phyloP scores from a whole-genome alignment of 2,329 filamentous ascomycete genomes.

The Fusarium setosum region DNA sequence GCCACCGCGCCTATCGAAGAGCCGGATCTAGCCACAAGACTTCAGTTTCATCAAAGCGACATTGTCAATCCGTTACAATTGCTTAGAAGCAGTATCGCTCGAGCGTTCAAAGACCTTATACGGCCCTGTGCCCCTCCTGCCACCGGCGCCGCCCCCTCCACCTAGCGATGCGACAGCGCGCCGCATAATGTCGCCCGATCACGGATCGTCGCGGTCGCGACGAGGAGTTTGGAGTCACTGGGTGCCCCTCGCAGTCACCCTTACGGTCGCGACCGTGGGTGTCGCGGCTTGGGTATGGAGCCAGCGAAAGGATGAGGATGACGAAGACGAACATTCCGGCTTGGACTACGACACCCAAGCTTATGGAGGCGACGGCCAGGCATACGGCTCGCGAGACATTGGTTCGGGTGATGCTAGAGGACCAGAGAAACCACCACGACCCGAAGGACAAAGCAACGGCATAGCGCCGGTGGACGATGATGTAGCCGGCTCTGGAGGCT shows the following conservation, averaged over 20 bases:
- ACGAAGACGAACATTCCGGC: constrained; percentile 63
- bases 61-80: constrained; percentile 22
- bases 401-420: constrained; percentile 48
- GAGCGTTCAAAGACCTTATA: constrained; percentile 9
- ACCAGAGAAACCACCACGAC: constrained; percentile 52
- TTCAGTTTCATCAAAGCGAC: constrained; percentile 25
- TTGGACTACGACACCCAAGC: constrained; percentile 61
- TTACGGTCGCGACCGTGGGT: constrained; percentile 87
- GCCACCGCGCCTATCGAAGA: constrained; percentile 43
- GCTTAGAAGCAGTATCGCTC: neutral
- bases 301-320: constrained; percentile 81
- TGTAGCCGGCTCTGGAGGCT: constrained; percentile 58
- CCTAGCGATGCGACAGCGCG: constrained; percentile 50
- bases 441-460: constrained; percentile 57
- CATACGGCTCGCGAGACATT: constrained; percentile 54
- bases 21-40: constrained; percentile 34
- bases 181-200: constrained; percentile 70
- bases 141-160: constrained; percentile 33
- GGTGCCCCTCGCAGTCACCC: constrained; percentile 87
- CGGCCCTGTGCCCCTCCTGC: constrained; percentile 34
- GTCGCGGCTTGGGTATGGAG: constrained; percentile 95
- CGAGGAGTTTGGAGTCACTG: constrained; percentile 81
- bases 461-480: constrained; percentile 44
- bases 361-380: constrained; percentile 65
- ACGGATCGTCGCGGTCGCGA: constrained; percentile 68